Evolutionary conservation across 805 yeast species (phyloP), one percentile per base, ranked within the genome.

Genomic region (Candida montana): DNA sequence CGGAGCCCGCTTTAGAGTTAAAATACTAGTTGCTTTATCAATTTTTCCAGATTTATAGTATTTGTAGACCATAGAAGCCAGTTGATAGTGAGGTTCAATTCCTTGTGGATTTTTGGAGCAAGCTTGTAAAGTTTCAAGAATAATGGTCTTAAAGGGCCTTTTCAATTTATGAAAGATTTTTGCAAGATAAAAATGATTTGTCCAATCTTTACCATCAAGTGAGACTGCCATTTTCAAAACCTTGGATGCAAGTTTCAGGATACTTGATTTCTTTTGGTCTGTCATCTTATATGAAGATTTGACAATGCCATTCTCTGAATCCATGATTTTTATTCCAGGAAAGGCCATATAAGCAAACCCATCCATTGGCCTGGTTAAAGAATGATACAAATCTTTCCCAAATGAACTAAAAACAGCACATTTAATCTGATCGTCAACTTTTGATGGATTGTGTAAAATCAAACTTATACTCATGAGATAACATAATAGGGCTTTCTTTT

Each of bases 11-110:
- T 48, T 53, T 19, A 86, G 46, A 42, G 51, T 61, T 1, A 50
- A 46, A 11, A 74, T 13, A 0, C 77, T 87, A 1, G 56, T 58
- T 0, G 46, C 51, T 1, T 65, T 46, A 1, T 58, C 36, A 0
- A 85, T 17, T 15, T 55, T 40, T 0, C 60, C 72, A 0, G 28
- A 17, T 29, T 63, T 65, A 9, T 71, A 76, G 37, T 71, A 70
- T 56, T 89, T 89, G 62, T 73, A 80, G 5, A 75, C 53, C 27
- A 74, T 46, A 0, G 86, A 71, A 32, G 84, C 71, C 4, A 83
- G 58, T 33, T 69, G 67, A 53, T 88, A 89, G 54, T 83, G 89
- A 0, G 96, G 91, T 52, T 90, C 96, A 33, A 90, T 63, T 4
- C 67, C 62, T 37, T 68, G 66, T 4, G 61, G 50, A 3, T 72